Conservation (phyloP, 495 filamentous ascomycete genomes). For the Daldinia grandis region DNA sequence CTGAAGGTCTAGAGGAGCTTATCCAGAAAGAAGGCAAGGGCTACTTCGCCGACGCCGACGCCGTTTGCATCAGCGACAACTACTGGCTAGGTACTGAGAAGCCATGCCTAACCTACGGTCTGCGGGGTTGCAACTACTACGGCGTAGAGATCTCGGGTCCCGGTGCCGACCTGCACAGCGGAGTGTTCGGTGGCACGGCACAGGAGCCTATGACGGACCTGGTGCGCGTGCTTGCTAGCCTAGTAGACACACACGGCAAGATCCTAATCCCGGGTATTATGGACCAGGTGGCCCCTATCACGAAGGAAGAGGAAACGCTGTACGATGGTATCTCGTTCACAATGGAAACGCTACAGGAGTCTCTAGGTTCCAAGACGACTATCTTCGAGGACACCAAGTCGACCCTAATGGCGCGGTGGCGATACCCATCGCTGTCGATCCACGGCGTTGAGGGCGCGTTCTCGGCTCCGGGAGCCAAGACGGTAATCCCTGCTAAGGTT, state of each 20-base stretch:
- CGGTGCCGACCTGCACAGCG: conserved; percentile 92
- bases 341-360: conserved; percentile 93
- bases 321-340: conserved; percentile 90
- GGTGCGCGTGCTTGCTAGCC: conserved; percentile 76
- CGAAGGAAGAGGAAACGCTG: conserved; percentile 82
- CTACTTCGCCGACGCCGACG: conserved; percentile 94
- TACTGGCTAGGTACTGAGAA: conserved; percentile 99
- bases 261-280: conserved; percentile 89
- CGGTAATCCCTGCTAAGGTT: conserved; percentile 97
- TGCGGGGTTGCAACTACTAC: conserved; percentile 99
- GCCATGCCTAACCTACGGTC: conserved; percentile 95
- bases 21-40: conserved; percentile 87
- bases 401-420: conserved; percentile 95
- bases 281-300: conserved; percentile 89
- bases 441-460: conserved; percentile 97
- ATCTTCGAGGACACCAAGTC: conserved; percentile 85
- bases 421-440: conserved; percentile 91
- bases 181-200: conserved; percentile 93
- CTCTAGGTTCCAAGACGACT: conserved; percentile 83
- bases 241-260: conserved; percentile 89
- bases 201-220: conserved; percentile 99
- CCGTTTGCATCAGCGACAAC: conserved; percentile 98
- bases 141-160: conserved; percentile 86
- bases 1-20: conserved; percentile 94
- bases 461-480: conserved; percentile 93